Evolutionary conservation across 495 filamentous ascomycete genomes (phyloP), one percentile per base, ranked within the genome.

Genomic region (Tuber aestivum): DNA sequence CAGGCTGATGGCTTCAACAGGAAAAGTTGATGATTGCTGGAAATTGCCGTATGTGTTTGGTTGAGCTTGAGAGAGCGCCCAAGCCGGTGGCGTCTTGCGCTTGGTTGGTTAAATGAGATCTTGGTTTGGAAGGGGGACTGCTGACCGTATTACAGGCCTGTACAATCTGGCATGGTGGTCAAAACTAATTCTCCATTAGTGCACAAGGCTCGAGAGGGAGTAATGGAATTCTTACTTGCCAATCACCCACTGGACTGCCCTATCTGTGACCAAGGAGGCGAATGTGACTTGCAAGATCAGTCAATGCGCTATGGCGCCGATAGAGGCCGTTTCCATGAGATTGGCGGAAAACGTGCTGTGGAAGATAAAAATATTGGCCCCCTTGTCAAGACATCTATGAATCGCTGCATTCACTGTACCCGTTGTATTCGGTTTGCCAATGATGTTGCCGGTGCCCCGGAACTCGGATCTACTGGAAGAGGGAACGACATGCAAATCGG

Each of bases 361-460:
- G 95, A 99, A 87, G 95, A 99, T 84, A 99, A 99, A 88, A 98
- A 98, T 83, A 97, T 99, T 79, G 95, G 95, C 10, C 95, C 95
- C n/a, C 85, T 99, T 75, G 91, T 99, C 84, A 99, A 99, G 88
- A 99, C 95, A 23, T 98, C 96, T n/a, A 99, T 99, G 95, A 99
- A 98, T 86, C 88, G 95, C 83, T 99, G 95, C 86, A 99, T 99
- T 83, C 95, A 99, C 86, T 99, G 95, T 87, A 98, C 95, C 79
- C 90, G 95, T 82, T 99, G 95, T 85, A 89, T 99, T 77, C 94
- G 95, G 79, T 99, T 99, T 85, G 93, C 95, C 83, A 99, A 97
- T 84, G 95, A 99, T 84, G 88, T 99, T 78, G 95, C 95, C 41
- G 95, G 95, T 78, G 95, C 95, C 70, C 93, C 95, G 27, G 95